Base-by-base conservation (phyloP, 805 yeast species). In the Saccharomycopsis babjevae region DNA sequence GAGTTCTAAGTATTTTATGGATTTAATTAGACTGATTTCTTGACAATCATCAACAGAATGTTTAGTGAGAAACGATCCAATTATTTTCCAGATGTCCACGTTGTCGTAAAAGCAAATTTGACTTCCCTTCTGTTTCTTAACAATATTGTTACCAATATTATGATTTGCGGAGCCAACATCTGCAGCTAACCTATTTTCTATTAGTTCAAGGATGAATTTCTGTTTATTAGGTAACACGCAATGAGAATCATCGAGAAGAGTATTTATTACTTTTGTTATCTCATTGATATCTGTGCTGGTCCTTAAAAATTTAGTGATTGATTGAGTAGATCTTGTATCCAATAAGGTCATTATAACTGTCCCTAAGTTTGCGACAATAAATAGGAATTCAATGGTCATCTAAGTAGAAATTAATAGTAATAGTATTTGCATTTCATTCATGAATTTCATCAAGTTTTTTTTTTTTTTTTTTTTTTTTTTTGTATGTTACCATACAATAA, bases 301-400 rank as follows among this genome's bases (percentile, higher is more conserved):
- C 55, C 64, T 59, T n/a, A 62, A 50, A 16, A 56, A 60, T 34
- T 60, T 59, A 13, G 64, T 57, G 7, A 62, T 60, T 5, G 54
- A 54, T 32, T 62, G 62, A 15, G 60, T 56, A 6, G 62, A 59
- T 2, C 28, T 28, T 20, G 36, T 16, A 25, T 59, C 58, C 20
- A 54, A 50, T 4, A n/a, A 13, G 8, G 32, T 16, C 58, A 56
- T 56, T 18, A 16, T 20, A 18, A 18, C 28, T 18, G 7, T 42
- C 10, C 10, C 13, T 42, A 16, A 18, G 10, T n/a, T 42, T 6
- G 13, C 5, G 3, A n/a, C 4, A 2, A 34, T 34, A 8, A 34
- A 34, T 7, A 34, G 10, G 10, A 10, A 13, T 13, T 13, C 11
- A 34, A 8, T 34, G 10, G 10, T 34, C 38, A 10, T 34, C 10